These are phyloP conservation scores for Chaetomidium leptoderma DNA, from an alignment of 495 filamentous ascomycete species.

Conservation along the genomic window DNA sequence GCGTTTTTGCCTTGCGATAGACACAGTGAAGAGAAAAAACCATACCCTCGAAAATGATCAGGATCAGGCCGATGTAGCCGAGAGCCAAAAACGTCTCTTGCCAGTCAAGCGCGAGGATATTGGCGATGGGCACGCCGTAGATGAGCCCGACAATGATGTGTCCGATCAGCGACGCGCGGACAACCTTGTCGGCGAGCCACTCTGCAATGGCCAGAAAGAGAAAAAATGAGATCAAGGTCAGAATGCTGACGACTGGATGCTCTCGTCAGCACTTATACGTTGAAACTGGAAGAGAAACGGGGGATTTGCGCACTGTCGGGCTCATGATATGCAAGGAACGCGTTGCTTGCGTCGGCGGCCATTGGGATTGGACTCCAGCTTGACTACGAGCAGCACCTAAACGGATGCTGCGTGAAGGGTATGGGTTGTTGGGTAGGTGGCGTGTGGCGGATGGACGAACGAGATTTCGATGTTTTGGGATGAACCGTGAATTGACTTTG, in stretches of 20 bases:
- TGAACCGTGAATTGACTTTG: too few species aligned
- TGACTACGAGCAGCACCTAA: neutral
- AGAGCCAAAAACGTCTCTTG: slow-evolving; percentile 60
- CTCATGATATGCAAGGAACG: slow-evolving; percentile 28
- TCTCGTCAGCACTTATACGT: neutral
- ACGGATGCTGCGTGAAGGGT: neutral
- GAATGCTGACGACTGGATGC: slow-evolving; percentile 39
- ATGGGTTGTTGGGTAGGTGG: neutral
- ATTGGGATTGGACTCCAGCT: slow-evolving; percentile 9
- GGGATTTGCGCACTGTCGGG: slow-evolving; percentile 10
- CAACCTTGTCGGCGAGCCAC: slow-evolving; percentile 52
- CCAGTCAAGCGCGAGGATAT: slow-evolving; percentile 45
- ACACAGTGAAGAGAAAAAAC: neutral
- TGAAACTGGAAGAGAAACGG: neutral
- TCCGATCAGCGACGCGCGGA: slow-evolving; percentile 71
- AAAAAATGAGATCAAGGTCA: slow-evolving; percentile 61
- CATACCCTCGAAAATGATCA: slow-evolving; percentile 67
- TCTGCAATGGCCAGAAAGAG: slow-evolving; percentile 60
- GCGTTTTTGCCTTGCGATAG: neutral
- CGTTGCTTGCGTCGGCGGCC: slow-evolving; percentile 15
- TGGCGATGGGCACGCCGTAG: slow-evolving; percentile 59
- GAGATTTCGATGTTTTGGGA: neutral
- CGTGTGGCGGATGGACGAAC: too few species aligned
- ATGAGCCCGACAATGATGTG: slow-evolving; percentile 69
- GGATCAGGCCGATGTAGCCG: slow-evolving; percentile 72